Evolutionary conservation across 2,329 filamentous ascomycete species (phyloP).

Genomic region (Fusarium dimerum): DNA sequence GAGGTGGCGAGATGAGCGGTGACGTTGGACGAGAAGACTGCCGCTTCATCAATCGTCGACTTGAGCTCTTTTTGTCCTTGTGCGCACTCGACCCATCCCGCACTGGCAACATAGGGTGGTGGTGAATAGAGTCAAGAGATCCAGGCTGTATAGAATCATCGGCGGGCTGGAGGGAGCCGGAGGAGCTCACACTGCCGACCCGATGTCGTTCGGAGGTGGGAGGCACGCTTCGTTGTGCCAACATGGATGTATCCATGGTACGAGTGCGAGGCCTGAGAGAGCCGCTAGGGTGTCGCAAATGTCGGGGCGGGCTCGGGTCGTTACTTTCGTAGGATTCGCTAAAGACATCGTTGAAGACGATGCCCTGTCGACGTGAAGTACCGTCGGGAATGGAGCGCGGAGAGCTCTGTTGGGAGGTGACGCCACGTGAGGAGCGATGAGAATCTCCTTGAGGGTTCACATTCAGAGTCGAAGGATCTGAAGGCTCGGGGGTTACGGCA

Average conservation of each 20-base stretch:
- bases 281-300: slow-evolving; percentile 35
- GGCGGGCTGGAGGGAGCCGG: slow-evolving; percentile 53
- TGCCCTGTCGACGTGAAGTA: slow-evolving; percentile 54
- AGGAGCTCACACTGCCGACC: slow-evolving; percentile 70
- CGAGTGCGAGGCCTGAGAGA: slow-evolving; percentile 55
- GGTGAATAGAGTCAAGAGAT: slow-evolving; percentile 44
- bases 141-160: slow-evolving; percentile 48
- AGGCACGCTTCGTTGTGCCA: slow-evolving; percentile 44
- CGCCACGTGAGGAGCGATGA: slow-evolving; percentile 25
- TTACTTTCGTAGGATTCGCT: slow-evolving; percentile 51
- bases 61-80: slow-evolving; percentile 47
- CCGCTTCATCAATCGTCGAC: slow-evolving; percentile 57
- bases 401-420: slow-evolving; percentile 35
- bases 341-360: slow-evolving; percentile 61
- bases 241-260: slow-evolving; percentile 58
- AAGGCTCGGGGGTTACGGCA: slow-evolving; percentile 65
- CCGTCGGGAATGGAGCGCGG: slow-evolving; percentile 34
- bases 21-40: slow-evolving; percentile 59
- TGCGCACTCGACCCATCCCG: slow-evolving; percentile 38
- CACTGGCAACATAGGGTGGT: slow-evolving; percentile 36
- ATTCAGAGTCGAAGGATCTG: slow-evolving; percentile 34
- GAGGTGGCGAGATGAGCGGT: slow-evolving; percentile 53
- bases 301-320: slow-evolving; percentile 40
- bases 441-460: slow-evolving; percentile 20
- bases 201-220: slow-evolving; percentile 57